Base-by-base conservation (phyloP, 1,284 basidiomycete genomes). In the Vanrija sp. region DNA sequence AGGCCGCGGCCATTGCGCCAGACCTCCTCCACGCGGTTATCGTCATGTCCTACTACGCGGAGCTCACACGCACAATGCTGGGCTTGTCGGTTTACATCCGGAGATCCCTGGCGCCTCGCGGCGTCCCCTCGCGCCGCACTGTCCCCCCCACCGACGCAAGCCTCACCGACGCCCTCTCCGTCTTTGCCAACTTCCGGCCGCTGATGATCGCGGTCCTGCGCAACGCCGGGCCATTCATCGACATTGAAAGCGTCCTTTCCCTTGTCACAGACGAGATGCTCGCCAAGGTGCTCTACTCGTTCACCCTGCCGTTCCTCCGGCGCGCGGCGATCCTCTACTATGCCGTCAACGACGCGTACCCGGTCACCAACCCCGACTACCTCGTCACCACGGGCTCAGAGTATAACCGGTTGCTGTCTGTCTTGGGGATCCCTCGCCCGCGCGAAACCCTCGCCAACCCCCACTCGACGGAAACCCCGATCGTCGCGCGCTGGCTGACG, bases 291-390 rank as follows among this genome's bases (percentile, higher is more conserved):
- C 77, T 98, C 44, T 94, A 95, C 70, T 81, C 85, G 0, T 91
- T 94, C 75, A 94, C 91, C 0, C 79, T 98, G 7, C 93, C 93
- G 1, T 97, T 97, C 80, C 81, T 98, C n/a, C 86, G 94, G 36
- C 84, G 89, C 5, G 89, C 89, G 0, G 86, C 90, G 6, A 89
- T 97, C 38, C 80, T 98, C 9, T 89, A 86, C 60, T 85, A 87
- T 14, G 83, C 89, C 1, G 79, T 92, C 19, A 80, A 88, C 14
- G 61, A 62, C 14, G 57, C 57, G n/a, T 74, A 74, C 49, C 56
- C 87, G 83, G 8, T 78, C 76, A 23, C 64, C 35, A 79, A 82
- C 15, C 85, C 87, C 62, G 76, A 81, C 2, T 80, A 80, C 6
- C 79, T 81, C 12, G 65, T 77, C 57, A 49, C 69, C 54, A 50